Conservation (phyloP, 345 rosid genomes). For the Eucalyptus pauciflora region DNA sequence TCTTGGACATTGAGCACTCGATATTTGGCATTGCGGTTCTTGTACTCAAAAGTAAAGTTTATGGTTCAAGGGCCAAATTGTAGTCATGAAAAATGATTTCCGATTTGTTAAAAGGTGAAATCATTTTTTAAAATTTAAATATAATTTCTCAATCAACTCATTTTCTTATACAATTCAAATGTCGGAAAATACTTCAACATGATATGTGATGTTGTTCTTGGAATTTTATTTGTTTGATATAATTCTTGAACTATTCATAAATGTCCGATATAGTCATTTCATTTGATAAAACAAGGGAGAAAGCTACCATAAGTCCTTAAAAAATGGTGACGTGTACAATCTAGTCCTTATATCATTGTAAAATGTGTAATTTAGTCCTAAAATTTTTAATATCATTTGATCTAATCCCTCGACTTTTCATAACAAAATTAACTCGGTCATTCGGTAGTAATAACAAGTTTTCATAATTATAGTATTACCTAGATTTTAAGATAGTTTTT, state of each 20-base stretch:
- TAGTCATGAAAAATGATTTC: too few species aligned
- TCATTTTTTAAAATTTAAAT: too few species aligned
- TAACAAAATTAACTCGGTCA: neutral
- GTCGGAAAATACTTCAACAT: neutral
- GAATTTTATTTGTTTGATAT: accelerated
- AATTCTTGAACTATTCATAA: neutral
- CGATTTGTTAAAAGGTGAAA: neutral
- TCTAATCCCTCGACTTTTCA: neutral
- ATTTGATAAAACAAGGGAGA: neutral
- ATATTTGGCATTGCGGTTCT: neutral
- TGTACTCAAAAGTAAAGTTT: neutral
- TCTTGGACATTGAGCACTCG: neutral
- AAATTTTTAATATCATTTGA: neutral
- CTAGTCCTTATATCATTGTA: neutral
- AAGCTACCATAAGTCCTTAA: neutral
- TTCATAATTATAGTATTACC: neutral
- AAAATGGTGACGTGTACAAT: neutral
- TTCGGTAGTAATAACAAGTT: neutral
- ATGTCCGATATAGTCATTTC: neutral
- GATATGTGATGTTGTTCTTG: neutral
- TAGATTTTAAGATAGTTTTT: neutral
- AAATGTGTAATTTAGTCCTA: neutral
- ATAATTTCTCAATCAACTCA: neutral
- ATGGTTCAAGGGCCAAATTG: neutral
- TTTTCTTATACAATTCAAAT: neutral